These are phyloP conservation scores for Hypoxylon sp. DNA, from an alignment of 2,329 filamentous ascomycete species.

Conservation along the genomic window DNA sequence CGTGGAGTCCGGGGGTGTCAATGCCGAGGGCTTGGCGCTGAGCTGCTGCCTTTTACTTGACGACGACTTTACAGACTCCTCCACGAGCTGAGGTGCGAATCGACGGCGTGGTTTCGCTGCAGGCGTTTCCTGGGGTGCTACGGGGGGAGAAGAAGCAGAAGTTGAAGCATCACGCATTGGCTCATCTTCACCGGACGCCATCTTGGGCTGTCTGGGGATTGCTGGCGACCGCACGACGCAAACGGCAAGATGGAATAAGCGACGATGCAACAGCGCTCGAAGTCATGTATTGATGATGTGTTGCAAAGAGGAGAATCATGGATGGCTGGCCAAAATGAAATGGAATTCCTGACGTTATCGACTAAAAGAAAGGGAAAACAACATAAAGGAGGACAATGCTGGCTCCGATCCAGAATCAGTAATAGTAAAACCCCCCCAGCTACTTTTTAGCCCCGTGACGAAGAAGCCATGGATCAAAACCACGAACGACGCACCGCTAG, in stretches of 20 bases:
- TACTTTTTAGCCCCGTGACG: constrained; percentile 42
- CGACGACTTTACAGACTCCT: constrained; percentile 53
- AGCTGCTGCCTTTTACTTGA: constrained; percentile 41
- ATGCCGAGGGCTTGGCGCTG: constrained; percentile 9
- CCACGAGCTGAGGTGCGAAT: constrained; percentile 55
- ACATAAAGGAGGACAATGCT: constrained; percentile 24
- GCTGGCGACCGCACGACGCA: constrained; percentile 8
- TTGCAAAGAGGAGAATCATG: neutral
- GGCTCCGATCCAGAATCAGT: constrained; percentile 37
- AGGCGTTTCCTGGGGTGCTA: constrained; percentile 35
- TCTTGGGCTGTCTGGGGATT: constrained; percentile 31
- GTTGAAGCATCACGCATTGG: constrained; percentile 49
- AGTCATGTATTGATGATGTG: constrained; percentile 21
- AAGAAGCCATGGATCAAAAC: constrained; percentile 36
- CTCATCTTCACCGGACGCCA: constrained; percentile 49
- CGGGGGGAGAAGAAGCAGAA: constrained; percentile 23
- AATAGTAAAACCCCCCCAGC: constrained; percentile 27
- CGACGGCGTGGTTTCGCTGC: constrained; percentile 52
- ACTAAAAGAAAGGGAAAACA: constrained; percentile 15
- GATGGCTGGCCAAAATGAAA: constrained; percentile 11
- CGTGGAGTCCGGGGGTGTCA: constrained; percentile 41
- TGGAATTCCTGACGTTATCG: constrained; percentile 24
- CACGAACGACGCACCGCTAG: constrained; percentile 45
- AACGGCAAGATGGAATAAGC: constrained; percentile 3
- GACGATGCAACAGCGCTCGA: constrained; percentile 21